Conservation (phyloP, 148 eudicot genomes). For the Tetragonia tetragonoides region DNA sequence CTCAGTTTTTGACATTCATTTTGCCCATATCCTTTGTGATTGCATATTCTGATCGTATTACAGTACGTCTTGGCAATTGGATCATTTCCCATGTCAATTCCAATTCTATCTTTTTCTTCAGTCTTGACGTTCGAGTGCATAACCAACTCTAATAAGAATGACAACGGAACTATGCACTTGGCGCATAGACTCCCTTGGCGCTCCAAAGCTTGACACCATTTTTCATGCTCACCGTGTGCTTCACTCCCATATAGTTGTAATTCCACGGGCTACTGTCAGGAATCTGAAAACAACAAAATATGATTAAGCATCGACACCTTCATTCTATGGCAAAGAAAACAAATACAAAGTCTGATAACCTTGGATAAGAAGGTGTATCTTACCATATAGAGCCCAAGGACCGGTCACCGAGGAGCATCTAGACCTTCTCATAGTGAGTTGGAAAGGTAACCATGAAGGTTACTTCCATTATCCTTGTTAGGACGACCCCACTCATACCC, state of each 20-base stretch:
- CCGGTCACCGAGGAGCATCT: constrained; percentile 98
- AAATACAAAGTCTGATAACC: too few species aligned
- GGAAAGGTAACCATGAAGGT: constrained; percentile 94
- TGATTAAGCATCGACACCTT: not conserved
- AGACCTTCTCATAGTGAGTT: constrained; percentile 96
- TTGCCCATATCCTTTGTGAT: too few species aligned
- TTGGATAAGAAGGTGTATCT: not conserved
- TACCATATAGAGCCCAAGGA: constrained; percentile 99
- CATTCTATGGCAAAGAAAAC: too few species aligned
- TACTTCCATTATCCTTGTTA: constrained; percentile 79
- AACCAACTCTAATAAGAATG: too few species aligned
- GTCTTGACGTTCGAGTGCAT: too few species aligned
- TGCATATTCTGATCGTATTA: too few species aligned
- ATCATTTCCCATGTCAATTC: too few species aligned
- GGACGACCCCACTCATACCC: constrained; percentile 98
- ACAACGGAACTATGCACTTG: too few species aligned
- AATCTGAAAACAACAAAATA: constrained; percentile 31
- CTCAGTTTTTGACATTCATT: too few species aligned
- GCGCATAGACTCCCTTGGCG: constrained; percentile 58
- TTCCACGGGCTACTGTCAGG: constrained; percentile 98
- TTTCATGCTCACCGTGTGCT: constrained; percentile 75
- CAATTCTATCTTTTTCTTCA: too few species aligned
- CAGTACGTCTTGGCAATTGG: too few species aligned
- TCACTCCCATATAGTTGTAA: constrained; percentile 97
- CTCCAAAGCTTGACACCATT: constrained; percentile 84